Evolutionary conservation across 148 eudicot species (phyloP), one percentile per base, ranked within the genome.

Genomic region (Drosera capensis): DNA sequence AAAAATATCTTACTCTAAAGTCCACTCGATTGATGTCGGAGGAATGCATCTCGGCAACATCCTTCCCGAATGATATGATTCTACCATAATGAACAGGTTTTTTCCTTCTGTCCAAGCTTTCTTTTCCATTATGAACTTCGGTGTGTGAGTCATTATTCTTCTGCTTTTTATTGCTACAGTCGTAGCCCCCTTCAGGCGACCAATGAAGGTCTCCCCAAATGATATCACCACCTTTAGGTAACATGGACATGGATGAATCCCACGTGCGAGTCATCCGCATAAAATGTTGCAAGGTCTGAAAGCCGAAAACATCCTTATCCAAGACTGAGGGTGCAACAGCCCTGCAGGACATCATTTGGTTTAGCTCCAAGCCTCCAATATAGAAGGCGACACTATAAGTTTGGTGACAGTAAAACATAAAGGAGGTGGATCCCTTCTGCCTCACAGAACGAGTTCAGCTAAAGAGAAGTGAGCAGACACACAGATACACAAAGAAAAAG

Each of bases 221-320:
- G 23, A 84, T 80, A 21, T 90, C 81, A 47, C 97, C 97, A 46
- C 95, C 97, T 70, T 55, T 90, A 35, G 97, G 97, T 64, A 90
- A 52, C 97, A 90, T 90, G 7, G 97, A 90, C 97, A 90, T 80
- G 17, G 93, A 84, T 23, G 97, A 67, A 68, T 90, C 97, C 97
- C 97, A 90, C 3, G 97, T 84, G 36, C 97, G 78, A 5, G 82
- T 78, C 95, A 90, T 80, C 60, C 70, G 85, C 97, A 90, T 90
- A 45, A 84, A 59, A 34, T 80, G 82, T 58, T 78, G 97, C 64
- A 90, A 58, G 13, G 86, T 78, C 55, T 84, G 93, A 58, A 84
- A 52, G 45, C 69, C 72, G 57, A 90, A 90, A 31, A 90, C 46
- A 71, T 90, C 97, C 43, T 69, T 51, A 52, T 80, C 78, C 61